Evolutionary conservation across 2,329 filamentous ascomycete species (phyloP).

Genomic region (Fusarium napiforme): DNA sequence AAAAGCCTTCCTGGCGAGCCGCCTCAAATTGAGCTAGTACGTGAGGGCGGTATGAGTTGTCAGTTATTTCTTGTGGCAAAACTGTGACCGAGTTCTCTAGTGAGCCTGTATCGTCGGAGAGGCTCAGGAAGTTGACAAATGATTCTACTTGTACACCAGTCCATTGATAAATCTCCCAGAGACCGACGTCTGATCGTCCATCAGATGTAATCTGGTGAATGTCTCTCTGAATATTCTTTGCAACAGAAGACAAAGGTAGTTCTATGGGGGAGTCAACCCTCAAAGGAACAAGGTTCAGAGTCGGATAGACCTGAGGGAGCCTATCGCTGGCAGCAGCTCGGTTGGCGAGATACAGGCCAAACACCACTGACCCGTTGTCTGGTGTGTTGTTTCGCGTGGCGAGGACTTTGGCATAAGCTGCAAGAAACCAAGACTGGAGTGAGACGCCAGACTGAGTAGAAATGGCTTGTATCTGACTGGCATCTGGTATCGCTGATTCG

Average conservation of each 20-base stretch:
- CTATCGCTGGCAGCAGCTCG: constrained; percentile 65
- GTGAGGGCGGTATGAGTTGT: not conserved
- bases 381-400: constrained; percentile 48
- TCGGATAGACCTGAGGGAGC: constrained; percentile 68
- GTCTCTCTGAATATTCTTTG: constrained; percentile 73
- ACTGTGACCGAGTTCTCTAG: constrained; percentile 6
- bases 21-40: constrained; percentile 3
- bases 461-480: constrained; percentile 45
- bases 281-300: constrained; percentile 82
- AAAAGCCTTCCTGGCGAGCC: constrained; percentile 38
- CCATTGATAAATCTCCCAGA: constrained; percentile 80
- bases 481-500: constrained; percentile 57
- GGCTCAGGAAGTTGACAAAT: constrained; percentile 83
- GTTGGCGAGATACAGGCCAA: constrained; percentile 89
- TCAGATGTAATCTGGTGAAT: constrained; percentile 67
- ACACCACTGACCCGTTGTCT: constrained; percentile 56
- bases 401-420: constrained; percentile 68
- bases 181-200: constrained; percentile 65
- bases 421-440: constrained; percentile 80
- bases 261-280: constrained; percentile 57
- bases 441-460: constrained; percentile 68
- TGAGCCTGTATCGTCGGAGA: constrained; percentile 49
- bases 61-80: not conserved
- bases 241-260: constrained; percentile 59
- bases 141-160: constrained; percentile 76